These are phyloP conservation scores for Beta macrorhiza DNA, from an alignment of 179 eudicot genomes.

Conservation along the genomic window DNA sequence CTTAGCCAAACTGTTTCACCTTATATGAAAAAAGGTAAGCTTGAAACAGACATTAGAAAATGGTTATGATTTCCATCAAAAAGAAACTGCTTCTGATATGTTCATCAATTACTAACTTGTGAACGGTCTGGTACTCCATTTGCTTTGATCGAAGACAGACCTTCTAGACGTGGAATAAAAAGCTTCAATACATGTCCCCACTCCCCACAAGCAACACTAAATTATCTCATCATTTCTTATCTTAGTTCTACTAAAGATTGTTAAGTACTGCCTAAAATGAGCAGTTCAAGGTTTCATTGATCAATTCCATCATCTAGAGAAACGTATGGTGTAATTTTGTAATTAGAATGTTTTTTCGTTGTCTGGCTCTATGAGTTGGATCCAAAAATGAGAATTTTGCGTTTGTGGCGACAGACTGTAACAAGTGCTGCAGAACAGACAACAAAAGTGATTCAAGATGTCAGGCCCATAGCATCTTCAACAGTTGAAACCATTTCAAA, in stretches of 20 bases:
- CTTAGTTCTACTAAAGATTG: not conserved
- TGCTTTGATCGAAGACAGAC: not conserved
- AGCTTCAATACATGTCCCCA: not conserved
- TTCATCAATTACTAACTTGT: not conserved
- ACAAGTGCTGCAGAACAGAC: conserved; percentile 80
- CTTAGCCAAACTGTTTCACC: too few relatives aligned
- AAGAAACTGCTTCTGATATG: too few relatives aligned
- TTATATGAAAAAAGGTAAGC: not conserved
- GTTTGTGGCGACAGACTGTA: conserved; percentile 52
- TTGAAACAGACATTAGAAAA: not conserved
- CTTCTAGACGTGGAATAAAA: not conserved
- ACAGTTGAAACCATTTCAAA: conserved; percentile 67
- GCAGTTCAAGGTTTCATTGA: not conserved
- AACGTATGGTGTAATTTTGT: not conserved
- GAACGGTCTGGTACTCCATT: not conserved
- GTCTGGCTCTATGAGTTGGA: not conserved
- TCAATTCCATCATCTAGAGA: not conserved
- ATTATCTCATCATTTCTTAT: not conserved
- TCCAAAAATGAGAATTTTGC: conserved; percentile 8
- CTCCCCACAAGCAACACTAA: not conserved
- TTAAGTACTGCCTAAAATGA: not conserved
- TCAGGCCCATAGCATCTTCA: conserved; percentile 74
- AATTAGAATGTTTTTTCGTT: not conserved
- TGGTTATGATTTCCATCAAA: not conserved
- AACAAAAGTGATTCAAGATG: conserved; percentile 66